Evolutionary conservation across 2,329 filamentous ascomycete species (phyloP), one percentile per base, ranked within the genome.

Genomic region (Pezicula carpinea): DNA sequence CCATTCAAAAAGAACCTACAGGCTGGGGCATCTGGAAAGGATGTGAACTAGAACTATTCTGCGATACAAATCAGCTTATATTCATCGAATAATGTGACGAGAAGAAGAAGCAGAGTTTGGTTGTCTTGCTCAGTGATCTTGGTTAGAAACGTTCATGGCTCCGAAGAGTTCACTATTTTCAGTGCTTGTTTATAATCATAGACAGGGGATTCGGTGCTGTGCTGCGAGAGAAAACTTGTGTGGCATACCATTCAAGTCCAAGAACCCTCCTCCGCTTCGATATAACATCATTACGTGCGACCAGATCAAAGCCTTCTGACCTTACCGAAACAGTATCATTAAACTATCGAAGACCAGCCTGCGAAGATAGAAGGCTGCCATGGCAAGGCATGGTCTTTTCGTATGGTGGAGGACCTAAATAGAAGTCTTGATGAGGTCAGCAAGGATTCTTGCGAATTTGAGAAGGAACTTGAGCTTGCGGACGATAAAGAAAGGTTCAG

Each of bases 401-500:
- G 51, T 45, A 6, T 23, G 22, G 8, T 23, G 22, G 5, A 23
- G 22, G 22, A 23, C 22, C 8, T 5, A 23, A 17, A 15, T 5
- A 3, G 8, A n/a, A 43, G 44, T 45, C 44, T 55, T 56, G 4
- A 39, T 34, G 4, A 23, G 18, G 51, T 59, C 38, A 59, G 57
- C 47, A 38, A 31, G 19, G 32, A 19, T 18, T 38, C 33, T 18
- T 33, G 17, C 14, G 3, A n/a, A 29, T 15, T 18, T 13, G 14
- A 17, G 18, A n/a, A 45, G 3, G 44, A n/a, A 31, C 8, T 19
- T 42, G 11, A 26, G 23, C 6, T 17, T 43, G 14, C 4, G 29
- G 26, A 39, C 19, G 32, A 33, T 19, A 49, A 57, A 32, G 19
- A 48, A 48, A 61, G 64, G 59, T 68, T 96, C 90, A 96, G 90